These are phyloP conservation scores for Fusarium solani-melongenae DNA, from an alignment of 2,329 filamentous ascomycete genomes.

Conservation along the genomic window DNA sequence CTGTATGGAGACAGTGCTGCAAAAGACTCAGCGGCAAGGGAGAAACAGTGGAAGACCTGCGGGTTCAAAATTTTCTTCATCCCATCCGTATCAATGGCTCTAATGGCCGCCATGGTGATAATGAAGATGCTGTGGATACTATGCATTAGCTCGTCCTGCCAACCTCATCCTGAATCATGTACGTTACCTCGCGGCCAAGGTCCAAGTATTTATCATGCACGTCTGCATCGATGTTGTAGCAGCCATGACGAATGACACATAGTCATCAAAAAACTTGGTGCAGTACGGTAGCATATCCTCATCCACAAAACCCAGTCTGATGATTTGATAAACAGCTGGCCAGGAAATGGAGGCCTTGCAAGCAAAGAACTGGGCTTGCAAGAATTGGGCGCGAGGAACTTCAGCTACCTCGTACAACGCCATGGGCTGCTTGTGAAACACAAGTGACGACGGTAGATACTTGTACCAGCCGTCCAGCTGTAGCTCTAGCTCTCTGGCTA, in stretches of 20 bases:
- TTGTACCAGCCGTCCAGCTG: conserved; percentile 50
- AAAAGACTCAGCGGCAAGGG: conserved; percentile 1
- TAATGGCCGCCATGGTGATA: neutral
- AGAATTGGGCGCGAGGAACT: neutral
- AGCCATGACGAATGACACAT: neutral
- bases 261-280: conserved; percentile 2
- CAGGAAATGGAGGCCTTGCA: conserved; percentile 7
- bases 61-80: neutral
- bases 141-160: neutral
- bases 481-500: conserved; percentile 46
- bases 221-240: neutral
- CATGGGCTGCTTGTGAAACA: neutral
- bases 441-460: conserved; percentile 31
- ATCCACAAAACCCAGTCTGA: neutral
- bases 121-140: neutral
- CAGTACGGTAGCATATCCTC: neutral
- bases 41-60: neutral
- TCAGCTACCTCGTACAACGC: neutral
- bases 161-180: neutral
- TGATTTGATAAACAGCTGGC: conserved; percentile 7
- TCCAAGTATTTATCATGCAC: conserved; percentile 2
- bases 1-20: neutral
- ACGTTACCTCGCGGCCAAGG: neutral
- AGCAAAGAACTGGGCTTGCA: neutral
- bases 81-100: neutral